Base-by-base conservation (phyloP, 176 grass and related monocot species). In the Carex myosuroides region DNA sequence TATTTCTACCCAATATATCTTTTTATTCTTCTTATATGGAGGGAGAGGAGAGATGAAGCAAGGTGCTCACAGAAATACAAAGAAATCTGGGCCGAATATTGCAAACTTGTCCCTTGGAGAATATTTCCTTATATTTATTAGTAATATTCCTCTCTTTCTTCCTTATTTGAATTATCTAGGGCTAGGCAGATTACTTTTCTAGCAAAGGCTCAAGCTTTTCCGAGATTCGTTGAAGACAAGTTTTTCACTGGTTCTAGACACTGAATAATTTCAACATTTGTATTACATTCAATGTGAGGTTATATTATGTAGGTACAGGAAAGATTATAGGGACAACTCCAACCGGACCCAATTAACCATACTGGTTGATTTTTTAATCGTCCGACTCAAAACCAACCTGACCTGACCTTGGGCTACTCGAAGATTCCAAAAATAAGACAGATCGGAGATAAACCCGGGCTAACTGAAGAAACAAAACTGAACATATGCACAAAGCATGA, bases 1-100 rank as follows among this genome's bases (percentile, higher is more conserved):
- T 92, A 95, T 84, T 98, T 98, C 77, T 98, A 98, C 82, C 96
- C 96, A 9, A 93, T 86, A 6, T 98, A 98, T 85, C 85, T 98
- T 46, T 81, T 98, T 66, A 95, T 95, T 82, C 81, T 98, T 42
- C 96, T 98, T 16, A 85, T 95, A 80, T 98, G 91, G 96, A 98
- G 96, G 83, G 96, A 98, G n/a, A 88, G 91, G 64, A 81, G 96
- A 58, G 93, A 98, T 59, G 93, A 98, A 83, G 89, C 88, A 60
- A 93, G 96, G 70, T 98, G 96, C 74, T 90, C 89, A 0, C 86
- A 93, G 74, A 98, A 98, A 86, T 98, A 98, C 79, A 98, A 89
- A 73, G 93, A 95, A 57, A 83, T 98, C 76, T 98, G 96, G 96
- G 85, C 10, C 22, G 91, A 95, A 70, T 98, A 98, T 60, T 95